phyloP scores from a whole-genome alignment of 2,329 filamentous ascomycete genomes.

The Scleromitrula shiraiana region DNA sequence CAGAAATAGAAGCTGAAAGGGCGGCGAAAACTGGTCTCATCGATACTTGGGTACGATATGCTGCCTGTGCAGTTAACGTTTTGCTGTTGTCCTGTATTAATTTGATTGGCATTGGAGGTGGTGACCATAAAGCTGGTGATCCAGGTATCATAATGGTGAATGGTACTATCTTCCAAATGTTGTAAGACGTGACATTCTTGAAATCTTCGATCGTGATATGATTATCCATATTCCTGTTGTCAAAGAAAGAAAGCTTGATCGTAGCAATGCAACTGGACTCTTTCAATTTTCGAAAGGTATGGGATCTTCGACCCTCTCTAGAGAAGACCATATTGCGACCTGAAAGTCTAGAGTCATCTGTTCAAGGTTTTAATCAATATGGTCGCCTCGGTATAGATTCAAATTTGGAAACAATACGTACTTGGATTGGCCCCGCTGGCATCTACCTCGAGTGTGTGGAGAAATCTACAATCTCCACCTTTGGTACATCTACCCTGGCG shows the following conservation, averaged over 20 bases:
- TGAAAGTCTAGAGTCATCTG: too few relatives aligned
- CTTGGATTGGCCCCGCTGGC: too few relatives aligned
- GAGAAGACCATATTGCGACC: too few relatives aligned
- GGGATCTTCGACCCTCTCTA: too few relatives aligned
- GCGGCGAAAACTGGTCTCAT: constrained; percentile 26
- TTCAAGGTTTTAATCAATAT: too few relatives aligned
- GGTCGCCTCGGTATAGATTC: too few relatives aligned
- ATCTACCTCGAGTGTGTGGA: neutral
- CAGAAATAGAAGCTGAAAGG: constrained; percentile 16
- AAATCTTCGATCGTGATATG: constrained; percentile 10
- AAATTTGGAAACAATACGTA: neutral
- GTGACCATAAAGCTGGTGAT: constrained; percentile 13
- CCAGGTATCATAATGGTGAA: constrained; percentile 21
- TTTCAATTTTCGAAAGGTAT: too few relatives aligned
- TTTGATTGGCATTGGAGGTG: constrained; percentile 16
- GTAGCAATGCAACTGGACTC: neutral
- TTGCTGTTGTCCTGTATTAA: constrained; percentile 10
- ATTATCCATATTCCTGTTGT: neutral
- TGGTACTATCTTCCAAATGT: constrained; percentile 12
- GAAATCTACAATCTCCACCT: neutral
- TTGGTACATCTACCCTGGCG: neutral
- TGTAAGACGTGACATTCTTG: constrained; percentile 20
- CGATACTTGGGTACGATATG: constrained; percentile 23
- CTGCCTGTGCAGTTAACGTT: constrained; percentile 28
- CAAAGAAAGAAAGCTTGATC: neutral